Evolutionary conservation across 2,329 filamentous ascomycete species (phyloP), one percentile per base, ranked within the genome.

Genomic region (Pyricularia pennisetigena): DNA sequence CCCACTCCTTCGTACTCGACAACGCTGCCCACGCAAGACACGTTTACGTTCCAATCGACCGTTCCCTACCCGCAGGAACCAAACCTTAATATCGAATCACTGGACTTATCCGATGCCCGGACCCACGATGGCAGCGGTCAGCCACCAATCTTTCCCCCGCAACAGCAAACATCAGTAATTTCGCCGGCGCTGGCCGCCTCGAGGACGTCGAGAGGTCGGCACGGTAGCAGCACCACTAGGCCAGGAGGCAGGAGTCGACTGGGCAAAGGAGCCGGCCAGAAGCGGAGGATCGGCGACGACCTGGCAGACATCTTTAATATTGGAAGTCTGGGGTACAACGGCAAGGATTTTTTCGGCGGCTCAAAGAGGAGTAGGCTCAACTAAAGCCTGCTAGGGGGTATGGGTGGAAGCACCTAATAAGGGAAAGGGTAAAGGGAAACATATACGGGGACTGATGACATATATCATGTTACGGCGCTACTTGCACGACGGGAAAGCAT

Each of bases 271-370:
- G 86, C 89, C 9, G 91, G 91, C 1, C 84, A 87, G 72, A 94
- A 94, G 77, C 85, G 91, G 61, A 86, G 90, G 73, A 84, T 92
- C n/a, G 54, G 54, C 28, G 65, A 67, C 72, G 90, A 91, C 72
- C 85, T 91, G 73, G 86, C 87, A 28, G 91, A 94, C 74, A 88
- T 93, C 68, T 93, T 93, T 74, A 90, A 92, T 74, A 80, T 91
- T 8, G 86, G 87, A 67, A 87, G 86, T 71, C 76, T 90, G 66
- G 84, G 84, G 35, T 82, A 85, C 69, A 72, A 74, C 69, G 74
- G 73, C 68, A 90, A 89, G 74, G 89, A 92, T 70, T 76, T 82
- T 41, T 84, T 84, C 71, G 81, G 82, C 16, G 78, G 79, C 61
- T 76, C 76, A 16, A 88, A 88, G 75, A 79, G 85, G 69, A 81